Percentiles rank a stretch among this genome's conserved stretches.
phyloP scores from a whole-genome alignment of 495 filamentous ascomycete genomes.

The Platismatia glauca region DNA sequence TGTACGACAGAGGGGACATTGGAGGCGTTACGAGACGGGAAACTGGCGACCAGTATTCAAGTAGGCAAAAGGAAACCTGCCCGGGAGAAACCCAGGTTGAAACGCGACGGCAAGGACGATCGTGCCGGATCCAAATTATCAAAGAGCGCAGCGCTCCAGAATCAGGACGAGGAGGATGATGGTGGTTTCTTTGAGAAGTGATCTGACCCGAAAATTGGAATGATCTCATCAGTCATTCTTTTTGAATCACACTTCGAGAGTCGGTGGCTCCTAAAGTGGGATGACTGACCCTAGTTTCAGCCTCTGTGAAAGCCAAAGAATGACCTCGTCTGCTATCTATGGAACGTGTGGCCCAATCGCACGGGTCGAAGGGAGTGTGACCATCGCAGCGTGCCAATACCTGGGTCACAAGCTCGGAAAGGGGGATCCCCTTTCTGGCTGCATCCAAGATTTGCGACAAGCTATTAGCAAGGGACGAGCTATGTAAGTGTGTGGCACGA shows the following conservation, averaged over 20 bases:
- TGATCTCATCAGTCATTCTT: neutral
- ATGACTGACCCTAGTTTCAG: neutral
- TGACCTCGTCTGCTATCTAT: neutral
- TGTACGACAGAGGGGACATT: slow-evolving; percentile 58
- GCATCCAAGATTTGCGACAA: neutral
- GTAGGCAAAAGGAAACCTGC: slow-evolving; percentile 18
- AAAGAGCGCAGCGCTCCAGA: slow-evolving; percentile 16
- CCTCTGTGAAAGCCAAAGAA: neutral
- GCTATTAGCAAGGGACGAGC: no score
- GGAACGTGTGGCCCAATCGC: neutral
- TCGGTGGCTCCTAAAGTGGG: neutral
- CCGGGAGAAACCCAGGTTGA: slow-evolving; percentile 16
- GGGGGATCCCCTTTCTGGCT: neutral
- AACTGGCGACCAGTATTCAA: slow-evolving; percentile 26
- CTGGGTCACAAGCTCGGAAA: neutral
- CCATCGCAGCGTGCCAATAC: neutral
- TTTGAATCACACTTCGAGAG: neutral
- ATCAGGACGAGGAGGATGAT: slow-evolving; percentile 43
- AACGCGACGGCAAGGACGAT: neutral
- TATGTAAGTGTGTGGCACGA: no score
- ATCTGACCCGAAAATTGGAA: neutral
- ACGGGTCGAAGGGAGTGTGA: neutral
- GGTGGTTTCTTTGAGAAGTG: slow-evolving; percentile 46
- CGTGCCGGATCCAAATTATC: neutral
- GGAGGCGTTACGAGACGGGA: slow-evolving; percentile 46